Conservation (phyloP, 2,329 filamentous ascomycete species). For the Ophiocordyceps camponoti-floridani region DNA sequence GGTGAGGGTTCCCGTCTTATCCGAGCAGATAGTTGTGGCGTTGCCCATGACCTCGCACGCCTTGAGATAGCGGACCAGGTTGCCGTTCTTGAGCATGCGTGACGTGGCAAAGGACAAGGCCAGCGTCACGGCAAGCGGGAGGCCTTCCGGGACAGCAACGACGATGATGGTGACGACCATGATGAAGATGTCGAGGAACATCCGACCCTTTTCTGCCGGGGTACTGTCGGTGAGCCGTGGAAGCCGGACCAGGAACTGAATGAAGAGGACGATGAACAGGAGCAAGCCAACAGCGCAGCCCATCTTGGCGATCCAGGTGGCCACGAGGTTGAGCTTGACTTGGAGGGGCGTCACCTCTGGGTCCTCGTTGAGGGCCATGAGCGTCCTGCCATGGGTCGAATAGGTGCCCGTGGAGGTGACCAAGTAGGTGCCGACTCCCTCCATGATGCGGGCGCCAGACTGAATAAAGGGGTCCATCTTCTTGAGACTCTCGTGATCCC, state of each 20-base stretch:
- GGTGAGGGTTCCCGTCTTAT: slow-evolving; percentile 49
- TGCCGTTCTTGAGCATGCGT: slow-evolving; percentile 45
- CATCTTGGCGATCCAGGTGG: slow-evolving; percentile 48
- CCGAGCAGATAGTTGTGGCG: slow-evolving; percentile 44
- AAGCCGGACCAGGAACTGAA: slow-evolving; percentile 17
- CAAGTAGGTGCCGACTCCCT: slow-evolving; percentile 59
- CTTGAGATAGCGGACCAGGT: slow-evolving; percentile 38
- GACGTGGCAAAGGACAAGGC: slow-evolving; percentile 45
- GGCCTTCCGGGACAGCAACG: slow-evolving; percentile 40
- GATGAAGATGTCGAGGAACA: slow-evolving; percentile 38
- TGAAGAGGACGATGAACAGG: slow-evolving; percentile 22
- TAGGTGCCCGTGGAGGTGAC: slow-evolving; percentile 59
- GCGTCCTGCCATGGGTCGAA: slow-evolving; percentile 58
- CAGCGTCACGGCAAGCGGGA: slow-evolving; percentile 41
- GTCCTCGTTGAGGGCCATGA: slow-evolving; percentile 62
- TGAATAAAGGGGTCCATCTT: slow-evolving; percentile 71
- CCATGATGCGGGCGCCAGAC: slow-evolving; percentile 59
- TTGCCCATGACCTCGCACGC: slow-evolving; percentile 49
- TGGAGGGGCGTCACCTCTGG: slow-evolving; percentile 64
- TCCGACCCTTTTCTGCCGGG: slow-evolving; percentile 32
- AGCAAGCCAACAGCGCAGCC: slow-evolving; percentile 19
- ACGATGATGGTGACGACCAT: slow-evolving; percentile 40
- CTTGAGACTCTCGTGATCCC: slow-evolving; percentile 33
- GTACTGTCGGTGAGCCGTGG: slow-evolving; percentile 14
- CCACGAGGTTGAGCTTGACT: slow-evolving; percentile 57